Evolutionary conservation across 208 protist species (phyloP).

Genomic region (Trypanosoma avium): DNA sequence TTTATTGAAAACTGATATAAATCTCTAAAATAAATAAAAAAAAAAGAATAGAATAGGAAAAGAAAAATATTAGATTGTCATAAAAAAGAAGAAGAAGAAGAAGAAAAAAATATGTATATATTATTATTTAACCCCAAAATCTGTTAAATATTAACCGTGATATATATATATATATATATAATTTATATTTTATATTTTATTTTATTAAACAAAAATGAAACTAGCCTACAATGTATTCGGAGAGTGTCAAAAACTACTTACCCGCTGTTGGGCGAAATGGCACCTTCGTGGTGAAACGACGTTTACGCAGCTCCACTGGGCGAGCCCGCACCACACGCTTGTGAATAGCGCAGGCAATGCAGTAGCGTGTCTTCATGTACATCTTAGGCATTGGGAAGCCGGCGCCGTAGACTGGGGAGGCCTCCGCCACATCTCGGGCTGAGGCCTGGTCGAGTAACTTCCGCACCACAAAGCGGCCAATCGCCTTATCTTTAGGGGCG

Average conservation of each 20-base stretch:
- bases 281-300: conserved; percentile 80
- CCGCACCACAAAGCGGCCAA: conserved; percentile 98
- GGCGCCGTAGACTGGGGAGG: conserved; percentile 90
- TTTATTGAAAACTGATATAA: conserved; percentile 20
- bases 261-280: conserved; percentile 54
- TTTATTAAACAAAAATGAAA: conserved; percentile 26
- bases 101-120: conserved; percentile 3
- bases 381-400: conserved; percentile 97
- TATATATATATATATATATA: conserved; percentile 9
- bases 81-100: too few species aligned
- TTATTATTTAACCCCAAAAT: background rate
- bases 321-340: conserved; percentile 95
- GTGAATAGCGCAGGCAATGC: conserved; percentile 99
- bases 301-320: conserved; percentile 77
- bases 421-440: conserved; percentile 96
- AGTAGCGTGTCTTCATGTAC: conserved; percentile 99
- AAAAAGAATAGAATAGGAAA: conserved; percentile 16
- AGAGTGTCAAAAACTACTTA: conserved; percentile 19
- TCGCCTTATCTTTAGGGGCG: conserved; percentile 96
- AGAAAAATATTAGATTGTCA: too few species aligned
- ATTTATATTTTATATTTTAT: conserved; percentile 4
- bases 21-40: conserved; percentile 2
- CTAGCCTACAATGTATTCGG: background rate
- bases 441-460: conserved; percentile 98
- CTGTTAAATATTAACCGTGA: too few species aligned